phyloP scores from a whole-genome alignment of 1,139 yeast genomes.

The Candida gigantensis region DNA sequence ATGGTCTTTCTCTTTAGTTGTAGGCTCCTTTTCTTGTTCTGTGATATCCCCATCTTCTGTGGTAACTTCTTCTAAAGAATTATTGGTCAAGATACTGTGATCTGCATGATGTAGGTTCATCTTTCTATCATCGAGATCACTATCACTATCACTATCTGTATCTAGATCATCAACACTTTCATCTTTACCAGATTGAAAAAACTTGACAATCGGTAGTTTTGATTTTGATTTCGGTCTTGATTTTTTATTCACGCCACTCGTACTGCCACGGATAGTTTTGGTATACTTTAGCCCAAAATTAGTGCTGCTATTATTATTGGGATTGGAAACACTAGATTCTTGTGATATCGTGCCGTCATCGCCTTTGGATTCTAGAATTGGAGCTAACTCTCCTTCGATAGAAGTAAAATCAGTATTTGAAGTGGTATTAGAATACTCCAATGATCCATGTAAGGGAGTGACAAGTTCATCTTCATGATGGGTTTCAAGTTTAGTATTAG shows the following conservation, averaged over 20 bases:
- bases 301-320: conserved; percentile 10
- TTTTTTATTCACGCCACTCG: conserved; percentile 12
- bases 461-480: background rate
- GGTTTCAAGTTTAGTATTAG: background rate
- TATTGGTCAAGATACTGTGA: conserved; percentile 3
- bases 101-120: conserved; percentile 6
- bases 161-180: conserved; percentile 3
- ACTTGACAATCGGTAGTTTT: conserved; percentile 20
- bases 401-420: conserved; percentile 5
- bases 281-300: conserved; percentile 10
- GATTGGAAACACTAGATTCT: conserved; percentile 4
- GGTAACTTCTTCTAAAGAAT: conserved; percentile 8
- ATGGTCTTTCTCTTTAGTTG: background rate
- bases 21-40: conserved; percentile 18
- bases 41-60: conserved; percentile 18
- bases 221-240: conserved; percentile 11
- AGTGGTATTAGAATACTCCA: conserved; percentile 4
- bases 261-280: conserved; percentile 8
- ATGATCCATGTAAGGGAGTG: background rate
- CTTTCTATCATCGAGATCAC: conserved; percentile 13
- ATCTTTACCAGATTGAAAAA: conserved; percentile 20
- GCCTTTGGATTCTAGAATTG: conserved; percentile 2
- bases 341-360: background rate
- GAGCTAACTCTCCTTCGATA: conserved; percentile 2
- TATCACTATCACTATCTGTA: conserved; percentile 23